Conservation (phyloP, 768 basidiomycete genomes). For the Rhizopogon salebrosus region DNA sequence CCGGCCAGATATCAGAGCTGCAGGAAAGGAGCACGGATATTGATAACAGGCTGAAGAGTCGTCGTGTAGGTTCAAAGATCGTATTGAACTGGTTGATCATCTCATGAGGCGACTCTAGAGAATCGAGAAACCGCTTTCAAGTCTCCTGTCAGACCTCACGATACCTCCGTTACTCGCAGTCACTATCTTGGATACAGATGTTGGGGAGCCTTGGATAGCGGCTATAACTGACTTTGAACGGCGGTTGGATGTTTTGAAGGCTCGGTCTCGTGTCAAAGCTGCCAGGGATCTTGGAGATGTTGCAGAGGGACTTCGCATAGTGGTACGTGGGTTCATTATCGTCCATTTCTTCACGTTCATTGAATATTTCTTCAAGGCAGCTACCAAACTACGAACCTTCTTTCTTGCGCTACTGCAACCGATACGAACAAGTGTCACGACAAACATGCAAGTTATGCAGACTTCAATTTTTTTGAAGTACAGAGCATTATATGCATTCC, state of each 20-base stretch:
- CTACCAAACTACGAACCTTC: constrained; percentile 83
- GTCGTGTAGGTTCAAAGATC: constrained; percentile 53
- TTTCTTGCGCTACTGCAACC: constrained; percentile 82
- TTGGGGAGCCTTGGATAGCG: constrained; percentile 85
- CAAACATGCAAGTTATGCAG: constrained; percentile 92
- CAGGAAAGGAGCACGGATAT: constrained; percentile 89
- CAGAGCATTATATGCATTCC: constrained; percentile 73
- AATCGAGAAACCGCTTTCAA: constrained; percentile 84
- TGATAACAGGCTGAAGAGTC: constrained; percentile 77
- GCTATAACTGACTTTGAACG: constrained; percentile 79
- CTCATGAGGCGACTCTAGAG: constrained; percentile 42
- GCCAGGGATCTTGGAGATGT: constrained; percentile 80
- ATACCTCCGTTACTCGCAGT: constrained; percentile 77
- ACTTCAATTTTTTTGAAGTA: constrained; percentile 83
- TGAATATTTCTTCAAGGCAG: constrained; percentile 52
- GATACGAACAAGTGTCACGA: constrained; percentile 76
- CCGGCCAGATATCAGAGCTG: constrained; percentile 92
- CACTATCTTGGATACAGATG: constrained; percentile 77
- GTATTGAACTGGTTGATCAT: neutral
- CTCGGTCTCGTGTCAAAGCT: constrained; percentile 80
- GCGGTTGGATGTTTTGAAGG: constrained; percentile 60
- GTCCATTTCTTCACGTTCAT: neutral
- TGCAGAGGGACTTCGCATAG: constrained; percentile 82
- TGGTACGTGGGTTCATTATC: constrained; percentile 46
- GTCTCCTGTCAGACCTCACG: constrained; percentile 72